Evolutionary conservation across 176 grass and related monocot genomes (phyloP).

Genomic region (Typha latifolia): DNA sequence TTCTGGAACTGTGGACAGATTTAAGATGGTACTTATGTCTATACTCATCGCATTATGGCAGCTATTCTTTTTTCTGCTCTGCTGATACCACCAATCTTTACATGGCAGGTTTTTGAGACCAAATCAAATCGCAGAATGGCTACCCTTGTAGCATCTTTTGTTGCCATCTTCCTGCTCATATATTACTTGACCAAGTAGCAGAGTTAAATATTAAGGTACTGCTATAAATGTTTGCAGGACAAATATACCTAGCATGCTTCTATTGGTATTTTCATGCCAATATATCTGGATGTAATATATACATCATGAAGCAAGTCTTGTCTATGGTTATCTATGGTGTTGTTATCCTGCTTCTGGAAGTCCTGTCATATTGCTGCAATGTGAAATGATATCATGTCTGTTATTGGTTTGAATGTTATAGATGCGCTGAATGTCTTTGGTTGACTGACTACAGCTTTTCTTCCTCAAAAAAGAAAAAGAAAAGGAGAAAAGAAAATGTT

Average conservation of each 20-base stretch:
- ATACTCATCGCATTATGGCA: neutral
- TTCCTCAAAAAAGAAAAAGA: too few relatives aligned
- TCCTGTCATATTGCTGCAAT: neutral
- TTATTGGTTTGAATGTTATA: too few relatives aligned
- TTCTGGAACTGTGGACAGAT: slow-evolving; percentile 72
- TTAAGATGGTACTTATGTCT: slow-evolving; percentile 56
- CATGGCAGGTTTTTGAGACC: slow-evolving; percentile 62
- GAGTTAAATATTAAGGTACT: neutral
- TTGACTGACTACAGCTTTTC: too few relatives aligned
- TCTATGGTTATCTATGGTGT: neutral
- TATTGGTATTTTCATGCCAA: neutral
- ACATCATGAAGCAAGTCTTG: neutral
- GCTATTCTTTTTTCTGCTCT: neutral
- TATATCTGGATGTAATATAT: neutral
- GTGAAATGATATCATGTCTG: too few relatives aligned
- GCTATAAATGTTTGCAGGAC: neutral
- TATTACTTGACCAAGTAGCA: slow-evolving; percentile 76
- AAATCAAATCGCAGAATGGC: slow-evolving; percentile 77
- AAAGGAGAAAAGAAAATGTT: too few relatives aligned
- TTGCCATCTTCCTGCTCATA: slow-evolving; percentile 70
- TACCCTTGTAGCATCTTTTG: slow-evolving; percentile 60
- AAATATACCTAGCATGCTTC: neutral
- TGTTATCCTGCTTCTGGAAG: neutral
- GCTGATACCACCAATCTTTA: slow-evolving; percentile 5
- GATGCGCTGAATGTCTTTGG: too few relatives aligned